Conservation (phyloP, 2,329 filamentous ascomycete genomes). For the Monosporascus sp. region DNA sequence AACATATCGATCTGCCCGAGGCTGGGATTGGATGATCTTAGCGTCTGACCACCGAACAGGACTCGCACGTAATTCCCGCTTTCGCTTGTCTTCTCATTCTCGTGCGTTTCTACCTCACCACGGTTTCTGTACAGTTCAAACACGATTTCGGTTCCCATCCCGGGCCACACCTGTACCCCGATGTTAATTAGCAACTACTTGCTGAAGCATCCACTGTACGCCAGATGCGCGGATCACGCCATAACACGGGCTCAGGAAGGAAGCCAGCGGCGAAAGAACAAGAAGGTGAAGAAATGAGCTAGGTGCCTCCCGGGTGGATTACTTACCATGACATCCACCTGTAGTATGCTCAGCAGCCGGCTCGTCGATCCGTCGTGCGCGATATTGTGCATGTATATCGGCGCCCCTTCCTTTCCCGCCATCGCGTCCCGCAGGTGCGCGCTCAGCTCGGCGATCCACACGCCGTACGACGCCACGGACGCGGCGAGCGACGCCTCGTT, state of each 20-base stretch:
- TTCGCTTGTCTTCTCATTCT: conserved; percentile 9
- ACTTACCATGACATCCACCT: conserved; percentile 66
- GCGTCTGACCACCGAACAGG: conserved; percentile 63
- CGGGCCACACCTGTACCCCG: conserved; percentile 56
- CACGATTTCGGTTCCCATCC: conserved; percentile 74
- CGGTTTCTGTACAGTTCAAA: conserved; percentile 64
- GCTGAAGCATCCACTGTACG: background rate
- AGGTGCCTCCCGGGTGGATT: no score
- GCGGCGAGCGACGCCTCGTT: conserved; percentile 53
- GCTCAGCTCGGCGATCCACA: conserved; percentile 70
- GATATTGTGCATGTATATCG: conserved; percentile 67
- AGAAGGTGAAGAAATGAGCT: no score
- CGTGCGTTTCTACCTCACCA: conserved; percentile 11
- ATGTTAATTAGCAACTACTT: conserved; percentile 1
- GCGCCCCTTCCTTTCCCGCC: conserved; percentile 31
- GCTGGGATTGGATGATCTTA: conserved; percentile 63
- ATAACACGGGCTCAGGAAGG: no score
- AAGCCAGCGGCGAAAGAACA: background rate
- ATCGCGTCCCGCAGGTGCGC: conserved; percentile 56
- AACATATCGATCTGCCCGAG: conserved; percentile 70
- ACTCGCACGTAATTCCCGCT: conserved; percentile 55
- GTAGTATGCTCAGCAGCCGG: conserved; percentile 62
- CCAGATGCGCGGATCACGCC: background rate
- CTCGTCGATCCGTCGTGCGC: conserved; percentile 75
- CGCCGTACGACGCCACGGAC: conserved; percentile 58